phyloP scores from a whole-genome alignment of 768 basidiomycete species.

The Mycena amicta region DNA sequence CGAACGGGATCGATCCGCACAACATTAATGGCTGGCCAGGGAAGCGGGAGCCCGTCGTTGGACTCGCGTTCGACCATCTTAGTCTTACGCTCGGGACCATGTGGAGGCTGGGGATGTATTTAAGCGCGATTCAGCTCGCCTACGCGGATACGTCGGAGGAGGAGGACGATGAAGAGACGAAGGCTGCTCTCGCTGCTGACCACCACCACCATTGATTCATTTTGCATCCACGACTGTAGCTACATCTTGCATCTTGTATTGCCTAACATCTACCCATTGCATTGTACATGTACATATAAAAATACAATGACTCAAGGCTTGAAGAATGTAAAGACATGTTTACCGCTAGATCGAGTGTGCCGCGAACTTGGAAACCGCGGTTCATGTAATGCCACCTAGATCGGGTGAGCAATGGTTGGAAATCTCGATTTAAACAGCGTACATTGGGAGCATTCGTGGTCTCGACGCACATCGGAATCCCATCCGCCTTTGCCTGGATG shows the following conservation, averaged over 20 bases:
- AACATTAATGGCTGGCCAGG: slow-evolving; percentile 5
- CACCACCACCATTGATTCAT: slow-evolving; percentile 17
- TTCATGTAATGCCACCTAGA: slow-evolving; percentile 17
- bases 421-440: not conserved
- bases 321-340: not conserved
- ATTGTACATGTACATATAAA: not conserved
- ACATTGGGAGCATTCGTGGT: slow-evolving; percentile 19
- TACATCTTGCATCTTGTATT: not conserved
- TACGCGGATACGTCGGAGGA: slow-evolving; percentile 47
- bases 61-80: slow-evolving; percentile 81
- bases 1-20: slow-evolving; percentile 15
- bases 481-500: slow-evolving; percentile 5
- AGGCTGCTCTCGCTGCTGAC: slow-evolving; percentile 37
- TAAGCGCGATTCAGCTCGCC: slow-evolving; percentile 67
- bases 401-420: not conserved
- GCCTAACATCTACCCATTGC: not conserved
- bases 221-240: no score
- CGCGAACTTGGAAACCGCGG: slow-evolving; percentile 16
- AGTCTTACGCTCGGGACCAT: slow-evolving; percentile 74
- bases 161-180: slow-evolving; percentile 38
- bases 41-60: slow-evolving; percentile 50
- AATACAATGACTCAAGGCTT: not conserved
- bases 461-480: slow-evolving; percentile 12
- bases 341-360: not conserved
- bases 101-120: slow-evolving; percentile 84